Evolutionary conservation across 2,329 filamentous ascomycete genomes (phyloP).

Genomic region (Fusarium aywerte): DNA sequence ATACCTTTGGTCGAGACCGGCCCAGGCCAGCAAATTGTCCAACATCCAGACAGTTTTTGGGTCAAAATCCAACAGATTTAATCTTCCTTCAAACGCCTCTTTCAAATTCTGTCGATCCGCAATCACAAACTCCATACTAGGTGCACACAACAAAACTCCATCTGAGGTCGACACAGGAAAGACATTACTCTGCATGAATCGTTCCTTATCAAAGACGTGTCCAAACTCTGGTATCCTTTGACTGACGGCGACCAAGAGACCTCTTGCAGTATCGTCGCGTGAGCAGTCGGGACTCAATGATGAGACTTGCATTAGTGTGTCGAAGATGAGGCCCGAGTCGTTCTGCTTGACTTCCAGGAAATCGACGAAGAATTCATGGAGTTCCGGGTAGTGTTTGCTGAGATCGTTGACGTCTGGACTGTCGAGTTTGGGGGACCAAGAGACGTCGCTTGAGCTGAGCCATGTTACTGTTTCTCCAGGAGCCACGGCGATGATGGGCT

Average conservation of each 20-base stretch:
- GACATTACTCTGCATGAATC: constrained; percentile 22
- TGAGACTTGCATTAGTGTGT: constrained; percentile 31
- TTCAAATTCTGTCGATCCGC: constrained; percentile 33
- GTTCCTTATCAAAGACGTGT: constrained; percentile 32
- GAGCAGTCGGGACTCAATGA: constrained; percentile 25
- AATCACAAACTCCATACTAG: constrained; percentile 40
- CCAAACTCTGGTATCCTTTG: constrained; percentile 34
- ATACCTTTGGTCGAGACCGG: constrained; percentile 37
- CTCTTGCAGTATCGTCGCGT: constrained; percentile 31
- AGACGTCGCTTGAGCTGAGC: constrained; percentile 31
- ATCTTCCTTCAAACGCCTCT: constrained; percentile 30
- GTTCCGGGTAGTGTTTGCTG: constrained; percentile 38
- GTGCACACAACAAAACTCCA: constrained; percentile 30
- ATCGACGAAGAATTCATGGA: constrained; percentile 38
- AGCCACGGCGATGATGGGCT: constrained; percentile 23
- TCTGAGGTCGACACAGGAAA: constrained; percentile 31
- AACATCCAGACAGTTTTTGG: constrained; percentile 38
- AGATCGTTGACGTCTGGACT: constrained; percentile 33
- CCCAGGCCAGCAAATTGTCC: constrained; percentile 33
- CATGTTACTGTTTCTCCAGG: constrained; percentile 31
- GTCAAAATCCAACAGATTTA: constrained; percentile 37
- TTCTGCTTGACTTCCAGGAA: constrained; percentile 34
- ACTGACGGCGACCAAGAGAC: constrained; percentile 31
- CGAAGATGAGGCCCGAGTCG: constrained; percentile 32
- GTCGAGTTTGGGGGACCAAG: constrained; percentile 36